Evolutionary conservation across 2,329 filamentous ascomycete genomes (phyloP).

Genomic region (Byssochlamys sp.): DNA sequence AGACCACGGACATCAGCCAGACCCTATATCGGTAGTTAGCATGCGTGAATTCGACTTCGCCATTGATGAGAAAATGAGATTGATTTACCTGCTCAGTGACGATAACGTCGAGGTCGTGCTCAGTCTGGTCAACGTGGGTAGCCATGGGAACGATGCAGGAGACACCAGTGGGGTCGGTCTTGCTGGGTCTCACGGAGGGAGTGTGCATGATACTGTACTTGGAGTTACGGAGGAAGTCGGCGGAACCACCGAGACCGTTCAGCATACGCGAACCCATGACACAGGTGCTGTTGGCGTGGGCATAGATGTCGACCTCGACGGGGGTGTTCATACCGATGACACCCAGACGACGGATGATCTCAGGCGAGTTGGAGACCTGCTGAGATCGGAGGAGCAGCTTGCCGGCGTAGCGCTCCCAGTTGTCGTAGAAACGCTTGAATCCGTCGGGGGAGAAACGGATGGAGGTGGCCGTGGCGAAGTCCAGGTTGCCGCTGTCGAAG

Average conservation of each 20-base stretch:
- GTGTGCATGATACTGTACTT: conserved; percentile 95
- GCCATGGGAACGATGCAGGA: conserved; percentile 89
- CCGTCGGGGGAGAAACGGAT: conserved; percentile 85
- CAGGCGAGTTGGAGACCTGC: conserved; percentile 77
- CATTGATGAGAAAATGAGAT: background rate
- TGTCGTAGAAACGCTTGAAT: conserved; percentile 81
- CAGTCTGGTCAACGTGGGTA: conserved; percentile 85
- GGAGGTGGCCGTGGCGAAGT: conserved; percentile 82
- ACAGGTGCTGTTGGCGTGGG: conserved; percentile 81
- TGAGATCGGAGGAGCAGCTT: conserved; percentile 82
- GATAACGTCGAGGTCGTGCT: conserved; percentile 83
- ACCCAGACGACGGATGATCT: conserved; percentile 78
- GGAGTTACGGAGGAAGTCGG: conserved; percentile 67
- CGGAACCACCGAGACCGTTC: conserved; percentile 72
- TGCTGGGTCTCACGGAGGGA: conserved; percentile 67
- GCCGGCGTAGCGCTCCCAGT: conserved; percentile 68
- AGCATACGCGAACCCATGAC: conserved; percentile 84
- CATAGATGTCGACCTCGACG: conserved; percentile 89
- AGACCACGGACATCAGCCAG: conserved; percentile 78
- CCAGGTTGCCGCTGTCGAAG: conserved; percentile 76
- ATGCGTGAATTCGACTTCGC: background rate
- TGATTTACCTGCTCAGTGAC: conserved; percentile 53
- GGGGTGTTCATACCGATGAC: conserved; percentile 94
- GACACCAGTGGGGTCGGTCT: conserved; percentile 72
- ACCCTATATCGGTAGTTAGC: conserved; percentile 47